phyloP scores from a whole-genome alignment of 2,329 filamentous ascomycete genomes.

The Exophiala dermatitidis region DNA sequence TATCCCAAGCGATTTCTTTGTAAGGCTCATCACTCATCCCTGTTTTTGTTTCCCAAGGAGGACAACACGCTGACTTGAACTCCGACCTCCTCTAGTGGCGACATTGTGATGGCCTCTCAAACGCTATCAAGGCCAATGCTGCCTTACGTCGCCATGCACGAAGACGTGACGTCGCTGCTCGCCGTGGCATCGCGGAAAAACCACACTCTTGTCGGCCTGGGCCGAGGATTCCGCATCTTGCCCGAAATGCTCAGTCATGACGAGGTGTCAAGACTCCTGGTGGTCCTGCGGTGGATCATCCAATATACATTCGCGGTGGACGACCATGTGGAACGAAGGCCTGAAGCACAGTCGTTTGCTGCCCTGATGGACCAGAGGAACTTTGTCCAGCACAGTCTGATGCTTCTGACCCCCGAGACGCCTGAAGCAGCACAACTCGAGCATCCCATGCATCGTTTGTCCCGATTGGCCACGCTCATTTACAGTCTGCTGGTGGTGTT shows the following conservation, averaged over 20 bases:
- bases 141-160: conserved; percentile 26
- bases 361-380: conserved; percentile 36
- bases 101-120: conserved; percentile 27
- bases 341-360: conserved; percentile 22
- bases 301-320: conserved; percentile 31
- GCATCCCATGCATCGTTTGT: conserved; percentile 32
- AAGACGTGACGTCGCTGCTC: conserved; percentile 19
- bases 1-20: conserved; percentile 34
- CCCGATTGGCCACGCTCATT: conserved; percentile 33
- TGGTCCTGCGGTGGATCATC: conserved; percentile 31
- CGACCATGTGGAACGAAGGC: conserved; percentile 20
- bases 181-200: conserved; percentile 27
- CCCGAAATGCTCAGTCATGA: conserved; percentile 11
- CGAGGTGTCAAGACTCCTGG: conserved; percentile 27
- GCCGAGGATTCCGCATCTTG: conserved; percentile 26
- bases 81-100: conserved; percentile 13
- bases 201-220: conserved; percentile 26
- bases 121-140: conserved; percentile 24
- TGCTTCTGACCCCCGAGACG: conserved; percentile 30
- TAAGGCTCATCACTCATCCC: conserved; percentile 1
- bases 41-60: too few relatives aligned
- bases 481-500: conserved; percentile 37
- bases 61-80: background rate
- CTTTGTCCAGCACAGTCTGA: conserved; percentile 33
- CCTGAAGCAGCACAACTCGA: conserved; percentile 20